Evolutionary conservation across 352 stramenopile species (phyloP), one percentile per base, ranked within the genome.

Genomic region (Aphanomyces euteiches): DNA sequence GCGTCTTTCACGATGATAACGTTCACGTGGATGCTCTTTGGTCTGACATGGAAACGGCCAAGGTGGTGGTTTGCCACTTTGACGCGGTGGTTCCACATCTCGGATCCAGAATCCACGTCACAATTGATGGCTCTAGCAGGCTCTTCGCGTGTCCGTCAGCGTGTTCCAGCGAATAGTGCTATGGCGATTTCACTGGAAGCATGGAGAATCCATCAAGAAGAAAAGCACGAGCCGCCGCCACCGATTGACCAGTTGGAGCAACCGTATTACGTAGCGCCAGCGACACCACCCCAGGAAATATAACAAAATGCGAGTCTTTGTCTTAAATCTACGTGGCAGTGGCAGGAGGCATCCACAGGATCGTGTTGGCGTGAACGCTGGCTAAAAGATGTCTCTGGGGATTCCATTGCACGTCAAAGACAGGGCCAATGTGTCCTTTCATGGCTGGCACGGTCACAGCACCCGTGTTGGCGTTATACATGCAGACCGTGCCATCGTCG

Each of bases 381-480:
- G 74, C 85, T 64, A 95, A 43, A 60, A 95, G 74, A 50, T 95
- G 87, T n/a, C 87, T 83, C 69, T 91, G 88, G 47, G 87, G 87
- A 61, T 92, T 95, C 87, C 87, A 93, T 60, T 91, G 79, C 58
- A 95, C 40, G 58, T 90, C 85, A 1, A 82, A 54, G 38, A 93
- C 74, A 2, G 81, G 77, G 2, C 87, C 87, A 41, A 85, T 75
- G 67, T 95, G 87, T 7, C 82, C 84, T 19, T 79, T 74, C 3
- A 81, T 73, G 28, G 92, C 69, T 5, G 78, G 74, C 47, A 89
- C 79, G 50, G 90, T 77, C 7, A 79, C 75, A 71, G 90, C 79
- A 47, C 87, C 87, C 13, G 74, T 82, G 8, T 77, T 64, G 17
- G 84, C 77, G 12, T 81, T 79, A 66, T 95, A 95, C 17, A 92